phyloP scores from a whole-genome alignment of 2,329 filamentous ascomycete genomes.

The Drechslerella dactyloides region DNA sequence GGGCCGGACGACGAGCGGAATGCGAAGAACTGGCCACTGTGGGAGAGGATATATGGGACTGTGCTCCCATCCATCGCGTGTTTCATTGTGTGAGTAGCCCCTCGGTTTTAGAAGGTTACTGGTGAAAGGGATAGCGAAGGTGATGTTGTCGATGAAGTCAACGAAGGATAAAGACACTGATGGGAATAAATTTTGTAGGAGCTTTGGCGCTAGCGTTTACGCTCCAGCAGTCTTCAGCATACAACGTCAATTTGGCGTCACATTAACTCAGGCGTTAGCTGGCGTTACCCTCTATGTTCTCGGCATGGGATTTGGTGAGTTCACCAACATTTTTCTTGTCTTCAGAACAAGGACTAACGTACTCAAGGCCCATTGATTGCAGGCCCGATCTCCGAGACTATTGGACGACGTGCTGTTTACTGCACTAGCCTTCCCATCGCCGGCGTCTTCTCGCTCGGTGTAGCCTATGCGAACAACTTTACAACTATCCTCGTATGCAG shows the following conservation, averaged over 20 bases:
- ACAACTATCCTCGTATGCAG: conserved; percentile 57
- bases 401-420: conserved; percentile 54
- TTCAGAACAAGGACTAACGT: neutral
- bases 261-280: conserved; percentile 22
- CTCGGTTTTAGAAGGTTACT: too few relatives aligned
- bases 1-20: conserved; percentile 42
- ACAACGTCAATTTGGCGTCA: conserved; percentile 20
- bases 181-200: conserved; percentile 17
- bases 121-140: too few relatives aligned
- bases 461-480: conserved; percentile 53
- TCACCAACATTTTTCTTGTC: neutral
- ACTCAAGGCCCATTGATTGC: conserved; percentile 53
- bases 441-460: conserved; percentile 54
- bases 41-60: conserved; percentile 28
- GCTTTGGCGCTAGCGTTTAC: conserved; percentile 47
- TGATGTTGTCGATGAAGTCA: neutral
- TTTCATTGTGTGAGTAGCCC: conserved; percentile 40
- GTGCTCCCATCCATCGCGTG: conserved; percentile 37
- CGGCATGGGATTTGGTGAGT: conserved; percentile 47
- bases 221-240: conserved; percentile 42
- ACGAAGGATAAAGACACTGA: conserved; percentile 7
- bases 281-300: conserved; percentile 44
- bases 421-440: conserved; percentile 55
- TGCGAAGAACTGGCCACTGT: conserved; percentile 31
- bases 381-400: conserved; percentile 40